Evolutionary conservation across 345 rosid genomes (phyloP).

Genomic region (Boechera retrofracta): DNA sequence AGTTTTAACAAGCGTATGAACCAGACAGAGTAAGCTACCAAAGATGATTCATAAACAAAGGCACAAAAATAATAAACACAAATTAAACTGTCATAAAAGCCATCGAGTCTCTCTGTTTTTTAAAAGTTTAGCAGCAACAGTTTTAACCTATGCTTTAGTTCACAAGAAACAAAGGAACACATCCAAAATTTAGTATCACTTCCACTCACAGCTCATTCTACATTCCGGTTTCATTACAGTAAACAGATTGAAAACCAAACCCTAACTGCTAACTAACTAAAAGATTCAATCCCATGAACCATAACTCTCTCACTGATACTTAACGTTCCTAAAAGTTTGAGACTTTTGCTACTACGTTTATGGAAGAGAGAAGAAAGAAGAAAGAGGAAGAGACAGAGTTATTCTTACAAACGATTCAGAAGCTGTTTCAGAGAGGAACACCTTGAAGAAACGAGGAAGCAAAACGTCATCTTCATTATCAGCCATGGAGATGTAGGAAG

Average conservation of each 20-base stretch:
- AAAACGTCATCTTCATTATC: background rate
- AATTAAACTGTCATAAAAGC: background rate
- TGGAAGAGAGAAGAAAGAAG: background rate
- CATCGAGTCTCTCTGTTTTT: background rate
- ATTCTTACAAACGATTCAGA: conserved; percentile 26
- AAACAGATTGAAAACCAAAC: background rate
- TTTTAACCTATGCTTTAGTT: background rate
- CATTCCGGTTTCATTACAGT: background rate
- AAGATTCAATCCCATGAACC: background rate
- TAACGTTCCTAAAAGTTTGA: conserved; percentile 5
- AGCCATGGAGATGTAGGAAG: conserved; percentile 23
- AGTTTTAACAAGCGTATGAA: too few species aligned
- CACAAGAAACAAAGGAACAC: conserved; percentile 7
- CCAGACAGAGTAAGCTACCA: too few species aligned
- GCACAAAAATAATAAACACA: background rate
- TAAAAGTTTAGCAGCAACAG: background rate
- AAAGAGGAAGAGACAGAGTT: background rate
- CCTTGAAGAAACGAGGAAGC: conserved; percentile 41
- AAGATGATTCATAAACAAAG: too few species aligned
- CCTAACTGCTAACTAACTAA: background rate
- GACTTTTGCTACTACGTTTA: background rate
- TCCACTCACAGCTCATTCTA: background rate
- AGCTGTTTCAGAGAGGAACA: conserved; percentile 29
- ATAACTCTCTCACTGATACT: background rate
- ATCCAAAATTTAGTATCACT: background rate